Evolutionary conservation across 2,329 filamentous ascomycete species (phyloP).

Genomic region (Didymella keratinophila): DNA sequence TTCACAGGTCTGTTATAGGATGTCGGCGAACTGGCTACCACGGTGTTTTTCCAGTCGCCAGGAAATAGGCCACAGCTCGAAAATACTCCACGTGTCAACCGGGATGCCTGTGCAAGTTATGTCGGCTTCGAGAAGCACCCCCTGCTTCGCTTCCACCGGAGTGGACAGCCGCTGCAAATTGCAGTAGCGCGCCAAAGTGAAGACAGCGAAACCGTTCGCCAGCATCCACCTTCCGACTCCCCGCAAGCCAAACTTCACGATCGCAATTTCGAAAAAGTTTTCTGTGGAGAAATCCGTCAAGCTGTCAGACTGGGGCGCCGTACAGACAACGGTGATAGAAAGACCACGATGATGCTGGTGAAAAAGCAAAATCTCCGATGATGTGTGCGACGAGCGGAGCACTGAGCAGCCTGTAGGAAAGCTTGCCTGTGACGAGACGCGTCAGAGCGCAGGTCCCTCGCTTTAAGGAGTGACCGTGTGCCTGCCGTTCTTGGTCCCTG

Average conservation of each 20-base stretch:
- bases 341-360: constrained; percentile 31
- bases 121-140: constrained; percentile 35
- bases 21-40: constrained; percentile 31
- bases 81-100: constrained; percentile 48
- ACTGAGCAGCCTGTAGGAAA: constrained; percentile 15
- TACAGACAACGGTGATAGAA: constrained; percentile 22
- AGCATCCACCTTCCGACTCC: constrained; percentile 46
- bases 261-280: constrained; percentile 43
- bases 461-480: constrained; percentile 24
- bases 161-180: constrained; percentile 47
- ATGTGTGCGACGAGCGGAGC: constrained; percentile 18
- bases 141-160: constrained; percentile 49
- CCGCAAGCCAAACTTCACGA: constrained; percentile 46
- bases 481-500: constrained; percentile 15
- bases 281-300: constrained; percentile 37
- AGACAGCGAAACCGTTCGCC: constrained; percentile 39
- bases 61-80: constrained; percentile 33
- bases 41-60: constrained; percentile 34
- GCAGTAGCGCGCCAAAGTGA: constrained; percentile 43
- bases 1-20: constrained; percentile 21
- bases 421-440: constrained; percentile 22
- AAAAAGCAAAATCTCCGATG: constrained; percentile 16
- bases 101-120: constrained; percentile 42
- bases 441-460: constrained; percentile 29
- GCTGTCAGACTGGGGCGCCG: constrained; percentile 24